Percentiles rank a stretch among this genome's conserved stretches.
Evolutionary conservation across 2,329 filamentous ascomycete species (phyloP).

Genomic region (Phialophora chinensis): DNA sequence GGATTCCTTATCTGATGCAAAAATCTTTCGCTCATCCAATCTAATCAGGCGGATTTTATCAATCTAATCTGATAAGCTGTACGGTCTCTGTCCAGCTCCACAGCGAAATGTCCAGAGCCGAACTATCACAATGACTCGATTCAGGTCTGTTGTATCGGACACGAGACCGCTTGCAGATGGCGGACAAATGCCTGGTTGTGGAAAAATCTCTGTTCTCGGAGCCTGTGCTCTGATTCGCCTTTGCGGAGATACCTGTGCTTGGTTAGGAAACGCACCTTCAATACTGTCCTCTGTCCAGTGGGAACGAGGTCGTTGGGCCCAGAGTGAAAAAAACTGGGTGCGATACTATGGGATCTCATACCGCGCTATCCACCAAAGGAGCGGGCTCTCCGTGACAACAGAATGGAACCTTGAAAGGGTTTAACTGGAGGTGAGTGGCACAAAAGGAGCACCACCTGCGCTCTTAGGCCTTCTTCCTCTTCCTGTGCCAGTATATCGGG

Average conservation of each 20-base stretch:
- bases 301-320: neutral
- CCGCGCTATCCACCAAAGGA: neutral
- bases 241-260: neutral
- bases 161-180: neutral
- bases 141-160: neutral
- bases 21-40: neutral
- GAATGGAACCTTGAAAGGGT: neutral
- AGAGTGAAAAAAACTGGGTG: neutral
- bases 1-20: neutral
- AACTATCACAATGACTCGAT: neutral
- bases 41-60: neutral
- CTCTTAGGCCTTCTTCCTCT: neutral
- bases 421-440: neutral
- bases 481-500: neutral
- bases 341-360: neutral
- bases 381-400: neutral
- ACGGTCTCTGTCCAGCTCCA: neutral
- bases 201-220: neutral
- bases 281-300: neutral
- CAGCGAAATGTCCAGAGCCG: neutral
- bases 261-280: neutral
- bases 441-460: neutral
- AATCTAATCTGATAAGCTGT: neutral
- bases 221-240: neutral
- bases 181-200: neutral